Base-by-base conservation (phyloP, 2,329 filamentous ascomycete species). In the Bipolaris cookei region DNA sequence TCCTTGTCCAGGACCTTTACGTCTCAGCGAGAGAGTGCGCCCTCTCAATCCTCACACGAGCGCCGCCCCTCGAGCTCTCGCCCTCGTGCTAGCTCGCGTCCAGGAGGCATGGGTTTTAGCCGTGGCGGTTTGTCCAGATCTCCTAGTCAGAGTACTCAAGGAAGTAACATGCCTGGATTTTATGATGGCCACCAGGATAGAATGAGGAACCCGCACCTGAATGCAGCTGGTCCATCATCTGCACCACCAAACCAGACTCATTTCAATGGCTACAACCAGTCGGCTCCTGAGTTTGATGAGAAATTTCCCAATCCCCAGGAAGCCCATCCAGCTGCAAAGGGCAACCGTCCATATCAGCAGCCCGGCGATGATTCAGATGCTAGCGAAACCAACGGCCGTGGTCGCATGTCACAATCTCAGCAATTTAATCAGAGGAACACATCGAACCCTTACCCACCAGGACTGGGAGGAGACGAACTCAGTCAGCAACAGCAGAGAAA, bases 1-100 rank as follows among this genome's bases (percentile, higher is more conserved):
- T 81, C 78, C n/a, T 76, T 83, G 51, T 82, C 80, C 30, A 76
- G 78, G 61, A 80, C 74, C 51, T 76, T 76, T 70, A 78, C 68
- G n/a, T 71, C 73, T 38, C 73, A 78, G 42, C 71, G 77, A 41
- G 71, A 76, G 18, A 68, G 69, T 39, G 58, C 69, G 51, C 66
- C 73, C 42, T 68, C 76, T 28, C 48, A 67, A 63, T 13, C 71
- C 68, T 20, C 65, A 74, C 56, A 61, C 34, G 78, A 77, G 50
- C 64, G 72, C 54, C 74, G 73, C 32, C 67, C 70, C 42, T 74
- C 72, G 21, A 65, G 69, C 48, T 66, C 68, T 38, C 63, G 65
- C 64, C 59, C 66, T 46, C 62, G 73, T 44, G 71, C 62, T 63
- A 70, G 61, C 66, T 75, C 65, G 62, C 77, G 62, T 54, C 70